phyloP scores from a whole-genome alignment of 2,329 filamentous ascomycete species.

The Microdochium trichocladiopsis region DNA sequence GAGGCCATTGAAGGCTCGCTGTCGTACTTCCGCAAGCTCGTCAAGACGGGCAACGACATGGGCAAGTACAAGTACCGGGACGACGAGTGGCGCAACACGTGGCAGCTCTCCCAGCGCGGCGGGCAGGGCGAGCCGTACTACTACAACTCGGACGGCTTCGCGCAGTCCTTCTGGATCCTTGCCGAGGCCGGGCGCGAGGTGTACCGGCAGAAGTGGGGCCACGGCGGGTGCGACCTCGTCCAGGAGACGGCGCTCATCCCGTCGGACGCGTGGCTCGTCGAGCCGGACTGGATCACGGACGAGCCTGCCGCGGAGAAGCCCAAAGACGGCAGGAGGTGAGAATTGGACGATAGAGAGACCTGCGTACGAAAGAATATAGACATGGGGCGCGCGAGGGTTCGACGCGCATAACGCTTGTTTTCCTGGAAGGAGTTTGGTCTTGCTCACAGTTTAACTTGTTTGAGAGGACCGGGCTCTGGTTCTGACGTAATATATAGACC shows the following conservation, averaged over 20 bases:
- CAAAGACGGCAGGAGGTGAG: background rate
- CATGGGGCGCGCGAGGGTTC: background rate
- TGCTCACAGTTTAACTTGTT: too few relatives aligned
- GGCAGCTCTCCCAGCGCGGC: constrained; percentile 43
- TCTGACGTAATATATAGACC: background rate
- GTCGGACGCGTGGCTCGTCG: constrained; percentile 18
- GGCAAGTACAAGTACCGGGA: constrained; percentile 17
- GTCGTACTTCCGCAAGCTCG: constrained; percentile 18
- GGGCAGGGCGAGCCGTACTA: constrained; percentile 47
- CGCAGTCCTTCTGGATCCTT: constrained; percentile 32
- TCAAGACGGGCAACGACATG: constrained; percentile 20
- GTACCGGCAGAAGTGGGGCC: constrained; percentile 20
- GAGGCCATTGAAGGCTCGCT: constrained; percentile 12
- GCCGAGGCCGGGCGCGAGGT: constrained; percentile 36
- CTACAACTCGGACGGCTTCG: constrained; percentile 37
- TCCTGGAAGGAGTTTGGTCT: too few relatives aligned
- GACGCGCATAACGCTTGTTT: too few relatives aligned
- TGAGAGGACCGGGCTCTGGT: too few relatives aligned
- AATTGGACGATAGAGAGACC: background rate
- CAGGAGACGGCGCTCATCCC: constrained; percentile 15
- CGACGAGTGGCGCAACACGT: constrained; percentile 34
- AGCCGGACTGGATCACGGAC: constrained; percentile 15
- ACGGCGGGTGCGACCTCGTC: constrained; percentile 16
- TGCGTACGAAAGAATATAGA: background rate
- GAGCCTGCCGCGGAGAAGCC: background rate